Base-by-base conservation (phyloP, 2,329 filamentous ascomycete genomes). In the Fusarium sororula region DNA sequence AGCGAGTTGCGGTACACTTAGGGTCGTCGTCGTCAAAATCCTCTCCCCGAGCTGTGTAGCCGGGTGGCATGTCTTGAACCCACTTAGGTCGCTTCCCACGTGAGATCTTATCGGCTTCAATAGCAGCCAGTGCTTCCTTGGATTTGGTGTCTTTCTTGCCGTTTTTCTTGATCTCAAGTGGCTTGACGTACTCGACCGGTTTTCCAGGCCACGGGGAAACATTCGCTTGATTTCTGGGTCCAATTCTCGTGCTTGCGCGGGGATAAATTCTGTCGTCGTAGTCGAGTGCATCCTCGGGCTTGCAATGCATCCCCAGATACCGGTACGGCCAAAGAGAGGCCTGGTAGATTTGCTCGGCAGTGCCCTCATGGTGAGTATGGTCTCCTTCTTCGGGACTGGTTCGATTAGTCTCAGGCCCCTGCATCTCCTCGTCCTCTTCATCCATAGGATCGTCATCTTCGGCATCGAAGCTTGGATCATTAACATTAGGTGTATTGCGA, bases 201-300 rank as follows among this genome's bases (percentile, higher is more conserved):
- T 90, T 91, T 10, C 96, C 96, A 63, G 92, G 92, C 96, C 96
- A 99, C 11, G 93, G 88, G 55, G 89, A 86, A 39, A 98, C 93
- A 75, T 91, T 92, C 8, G 96, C 96, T 84, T 99, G 96, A 82
- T 98, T 95, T 63, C 95, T 91, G 15, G 95, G 94, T 13, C 96
- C 96, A 42, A 98, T 87, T 42, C 96, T 92, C 63, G 96, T 98
- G 80, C 95, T 97, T 22, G 96, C 96, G 74, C 96, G 92, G 14
- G 96, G 96, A 80, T 98, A 98, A 74, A 99, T 98, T 73, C 96
- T 92, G 82, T 99, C 96, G 79, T 99, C 96, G 80, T 98, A 97
- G 81, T 99, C 96, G 37, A 99, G 86, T 1, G 94, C 96, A 84
- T 99, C 96, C 82, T 98, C 95, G 2, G 96, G 93, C 75, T 95